Conservation (phyloP, 1,139 yeast species). For the Yamadazyma diospyri region DNA sequence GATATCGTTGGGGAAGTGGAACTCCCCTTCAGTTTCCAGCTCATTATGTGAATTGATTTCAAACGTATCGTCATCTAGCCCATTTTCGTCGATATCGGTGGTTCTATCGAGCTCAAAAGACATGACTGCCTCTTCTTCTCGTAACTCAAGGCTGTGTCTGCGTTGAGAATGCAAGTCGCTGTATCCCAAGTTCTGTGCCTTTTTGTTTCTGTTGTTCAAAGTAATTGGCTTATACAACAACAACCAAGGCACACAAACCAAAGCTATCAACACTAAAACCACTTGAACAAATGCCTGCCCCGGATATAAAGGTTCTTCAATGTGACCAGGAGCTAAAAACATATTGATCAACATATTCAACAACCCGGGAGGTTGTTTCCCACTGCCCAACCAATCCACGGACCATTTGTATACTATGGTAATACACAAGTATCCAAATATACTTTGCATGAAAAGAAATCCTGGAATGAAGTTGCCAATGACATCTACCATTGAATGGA, state of each 20-base stretch:
- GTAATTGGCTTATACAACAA: slow-evolving; percentile 83
- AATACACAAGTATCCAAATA: slow-evolving; percentile 84
- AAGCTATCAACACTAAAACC: slow-evolving; percentile 67
- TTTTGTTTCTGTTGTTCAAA: slow-evolving; percentile 41
- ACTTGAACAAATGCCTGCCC: slow-evolving; percentile 84
- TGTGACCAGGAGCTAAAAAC: slow-evolving; percentile 90
- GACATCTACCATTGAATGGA: slow-evolving; percentile 76
- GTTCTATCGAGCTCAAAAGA: slow-evolving; percentile 20
- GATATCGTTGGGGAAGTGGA: slow-evolving; percentile 45
- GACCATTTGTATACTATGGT: slow-evolving; percentile 93
- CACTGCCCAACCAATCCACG: slow-evolving; percentile 80
- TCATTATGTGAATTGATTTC: slow-evolving; percentile 23
- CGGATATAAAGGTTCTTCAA: slow-evolving; percentile 77
- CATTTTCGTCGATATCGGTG: background rate
- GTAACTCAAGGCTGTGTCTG: slow-evolving; percentile 30
- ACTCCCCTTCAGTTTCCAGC: slow-evolving; percentile 18
- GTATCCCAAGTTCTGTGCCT: slow-evolving; percentile 34
- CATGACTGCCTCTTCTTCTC: slow-evolving; percentile 32
- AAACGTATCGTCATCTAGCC: slow-evolving; percentile 2
- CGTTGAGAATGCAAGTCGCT: slow-evolving; percentile 32
- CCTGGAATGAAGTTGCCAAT: slow-evolving; percentile 95
- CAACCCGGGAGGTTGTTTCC: slow-evolving; percentile 84
- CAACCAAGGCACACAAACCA: slow-evolving; percentile 94
- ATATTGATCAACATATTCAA: slow-evolving; percentile 92
- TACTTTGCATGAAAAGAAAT: slow-evolving; percentile 88